Evolutionary conservation across 2,329 filamentous ascomycete species (phyloP).

Genomic region (Plenodomus lindquistii): DNA sequence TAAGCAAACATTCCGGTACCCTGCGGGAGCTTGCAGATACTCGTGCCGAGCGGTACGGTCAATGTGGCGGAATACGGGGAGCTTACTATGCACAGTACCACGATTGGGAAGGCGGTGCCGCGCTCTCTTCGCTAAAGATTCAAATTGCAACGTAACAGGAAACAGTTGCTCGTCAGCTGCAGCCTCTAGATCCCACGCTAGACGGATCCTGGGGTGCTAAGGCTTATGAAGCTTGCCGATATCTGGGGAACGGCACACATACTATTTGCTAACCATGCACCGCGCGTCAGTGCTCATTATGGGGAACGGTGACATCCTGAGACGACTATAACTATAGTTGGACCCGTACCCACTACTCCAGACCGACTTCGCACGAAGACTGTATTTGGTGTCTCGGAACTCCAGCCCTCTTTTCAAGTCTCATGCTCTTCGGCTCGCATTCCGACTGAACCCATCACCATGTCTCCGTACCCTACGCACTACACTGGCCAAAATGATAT

Average conservation of each 20-base stretch:
- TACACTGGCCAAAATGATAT: background rate
- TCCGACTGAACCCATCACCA: background rate
- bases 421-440: background rate
- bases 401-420: background rate
- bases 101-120: background rate
- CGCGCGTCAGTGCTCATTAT: background rate
- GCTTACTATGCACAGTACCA: background rate
- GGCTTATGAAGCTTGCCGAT: background rate
- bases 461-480: background rate
- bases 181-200: background rate
- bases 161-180: background rate
- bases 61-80: background rate
- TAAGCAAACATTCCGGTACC: background rate
- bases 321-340: background rate
- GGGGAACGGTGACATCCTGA: background rate
- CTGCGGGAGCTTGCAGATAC: background rate
- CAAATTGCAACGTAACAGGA: background rate
- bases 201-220: background rate
- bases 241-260: background rate
- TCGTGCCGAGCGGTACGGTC: background rate
- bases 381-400: background rate
- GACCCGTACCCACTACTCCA: background rate
- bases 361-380: background rate
- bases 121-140: too few species aligned
- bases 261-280: background rate